phyloP scores from a whole-genome alignment of 371 early-diverging fungal genomes.

The Circinella umbellata region DNA sequence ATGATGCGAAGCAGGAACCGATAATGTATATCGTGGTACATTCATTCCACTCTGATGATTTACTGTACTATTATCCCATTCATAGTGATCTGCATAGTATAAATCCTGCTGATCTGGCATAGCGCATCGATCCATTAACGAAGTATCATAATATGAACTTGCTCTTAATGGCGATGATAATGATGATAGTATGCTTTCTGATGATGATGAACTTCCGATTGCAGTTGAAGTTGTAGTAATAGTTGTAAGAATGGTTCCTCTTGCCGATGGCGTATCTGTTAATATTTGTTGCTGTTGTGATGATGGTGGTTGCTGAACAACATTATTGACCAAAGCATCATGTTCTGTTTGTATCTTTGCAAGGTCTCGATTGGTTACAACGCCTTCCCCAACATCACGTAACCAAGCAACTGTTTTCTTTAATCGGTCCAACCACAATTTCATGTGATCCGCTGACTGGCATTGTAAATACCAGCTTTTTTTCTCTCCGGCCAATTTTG shows the following conservation, averaged over 20 bases:
- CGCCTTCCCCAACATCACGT: slow-evolving; percentile 3
- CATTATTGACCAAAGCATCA: slow-evolving; percentile 20
- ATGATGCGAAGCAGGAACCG: not conserved
- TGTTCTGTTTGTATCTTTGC: slow-evolving; percentile 24
- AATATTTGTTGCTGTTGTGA: not conserved
- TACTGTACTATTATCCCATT: slow-evolving; percentile 2
- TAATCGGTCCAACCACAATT: slow-evolving; percentile 37
- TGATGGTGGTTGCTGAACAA: not conserved
- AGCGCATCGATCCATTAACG: not conserved
- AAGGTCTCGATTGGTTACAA: slow-evolving; percentile 4
- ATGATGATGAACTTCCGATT: not conserved
- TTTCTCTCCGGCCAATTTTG: slow-evolving; percentile 22
- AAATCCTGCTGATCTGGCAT: not conserved
- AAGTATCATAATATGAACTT: not conserved
- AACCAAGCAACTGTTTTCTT: slow-evolving; percentile 35
- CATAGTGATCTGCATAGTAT: slow-evolving; percentile 13
- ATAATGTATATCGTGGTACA: not conserved
- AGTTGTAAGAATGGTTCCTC: not conserved
- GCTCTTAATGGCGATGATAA: not conserved
- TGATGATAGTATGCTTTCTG: not conserved
- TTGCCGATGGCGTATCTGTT: not conserved
- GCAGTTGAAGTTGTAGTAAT: not conserved
- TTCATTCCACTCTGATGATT: not conserved
- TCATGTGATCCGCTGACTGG: slow-evolving; percentile 36
- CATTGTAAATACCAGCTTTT: slow-evolving; percentile 40